Evolutionary conservation across 257 asterid species (phyloP).

Genomic region (Orobanche coerulescens): DNA sequence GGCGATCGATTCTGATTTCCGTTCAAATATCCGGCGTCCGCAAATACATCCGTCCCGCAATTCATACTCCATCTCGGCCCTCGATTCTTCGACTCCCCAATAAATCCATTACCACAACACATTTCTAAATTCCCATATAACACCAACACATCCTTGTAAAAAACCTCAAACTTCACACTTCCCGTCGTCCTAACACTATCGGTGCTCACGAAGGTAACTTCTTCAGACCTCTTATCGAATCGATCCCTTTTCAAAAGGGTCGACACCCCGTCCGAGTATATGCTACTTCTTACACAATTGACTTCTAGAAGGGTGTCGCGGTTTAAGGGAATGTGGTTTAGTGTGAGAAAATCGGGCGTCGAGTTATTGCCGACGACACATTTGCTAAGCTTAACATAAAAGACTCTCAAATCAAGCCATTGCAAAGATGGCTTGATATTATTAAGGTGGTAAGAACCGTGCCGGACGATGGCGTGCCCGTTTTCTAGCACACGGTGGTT

Average conservation of each 20-base stretch:
- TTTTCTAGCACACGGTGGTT: conserved; percentile 35
- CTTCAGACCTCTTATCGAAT: conserved; percentile 49
- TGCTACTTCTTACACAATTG: conserved; percentile 51
- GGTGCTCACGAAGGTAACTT: conserved; percentile 58
- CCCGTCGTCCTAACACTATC: conserved; percentile 54
- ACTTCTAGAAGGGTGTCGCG: conserved; percentile 59
- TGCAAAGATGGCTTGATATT: conserved; percentile 29
- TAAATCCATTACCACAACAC: conserved; percentile 28
- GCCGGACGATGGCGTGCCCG: conserved; percentile 27
- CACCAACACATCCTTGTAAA: conserved; percentile 32
- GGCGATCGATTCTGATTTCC: conserved; percentile 43
- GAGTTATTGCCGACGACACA: conserved; percentile 52
- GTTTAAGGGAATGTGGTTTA: conserved; percentile 54
- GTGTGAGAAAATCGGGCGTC: conserved; percentile 42
- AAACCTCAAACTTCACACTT: conserved; percentile 57
- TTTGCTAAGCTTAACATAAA: conserved; percentile 55
- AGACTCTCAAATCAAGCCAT: conserved; percentile 70
- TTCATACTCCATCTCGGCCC: conserved; percentile 46
- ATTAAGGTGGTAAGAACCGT: conserved; percentile 24
- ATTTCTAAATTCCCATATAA: conserved; percentile 44
- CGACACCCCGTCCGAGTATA: conserved; percentile 51
- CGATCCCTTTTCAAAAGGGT: conserved; percentile 53
- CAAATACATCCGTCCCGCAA: conserved; percentile 35
- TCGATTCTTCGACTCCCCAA: conserved; percentile 32
- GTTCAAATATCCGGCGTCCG: conserved; percentile 26